These are phyloP conservation scores for Anastatica hierochuntica DNA, from an alignment of 345 rosid genomes.

Conservation along the genomic window DNA sequence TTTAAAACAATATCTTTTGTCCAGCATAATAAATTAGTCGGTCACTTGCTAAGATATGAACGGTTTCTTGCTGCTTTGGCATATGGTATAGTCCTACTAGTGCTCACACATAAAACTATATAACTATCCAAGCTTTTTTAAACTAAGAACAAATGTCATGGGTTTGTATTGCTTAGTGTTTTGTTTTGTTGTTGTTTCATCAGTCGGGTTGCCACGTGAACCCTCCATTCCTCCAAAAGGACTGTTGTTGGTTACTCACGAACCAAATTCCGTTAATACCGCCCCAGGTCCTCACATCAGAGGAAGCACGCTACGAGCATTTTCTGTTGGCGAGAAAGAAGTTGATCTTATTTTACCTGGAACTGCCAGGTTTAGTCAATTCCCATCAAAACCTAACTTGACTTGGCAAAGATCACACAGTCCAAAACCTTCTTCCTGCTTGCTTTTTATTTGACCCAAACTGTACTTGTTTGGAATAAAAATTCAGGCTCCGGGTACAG, in stretches of 20 bases:
- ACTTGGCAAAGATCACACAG: too few species aligned
- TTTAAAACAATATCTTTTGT: too few species aligned
- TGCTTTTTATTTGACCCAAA: not conserved
- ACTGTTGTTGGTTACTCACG: constrained; percentile 60
- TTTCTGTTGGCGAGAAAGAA: constrained; percentile 63
- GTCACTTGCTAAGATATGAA: not conserved
- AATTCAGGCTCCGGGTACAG: constrained; percentile 75
- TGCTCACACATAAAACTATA: too few species aligned
- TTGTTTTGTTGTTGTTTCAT: not conserved
- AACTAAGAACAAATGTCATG: not conserved
- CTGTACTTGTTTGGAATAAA: not conserved
- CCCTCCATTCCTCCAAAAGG: constrained; percentile 57
- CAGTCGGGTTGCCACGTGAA: constrained; percentile 39
- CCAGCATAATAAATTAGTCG: not conserved
- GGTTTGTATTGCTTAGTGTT: constrained; percentile 1
- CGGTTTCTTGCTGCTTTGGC: not conserved
- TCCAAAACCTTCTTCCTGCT: too few species aligned
- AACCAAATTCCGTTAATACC: constrained; percentile 52
- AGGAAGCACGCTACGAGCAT: constrained; percentile 67
- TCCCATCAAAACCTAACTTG: not conserved
- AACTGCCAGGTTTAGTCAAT: constrained; percentile 55
- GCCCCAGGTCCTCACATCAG: constrained; percentile 85
- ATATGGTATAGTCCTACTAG: not conserved
- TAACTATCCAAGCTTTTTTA: too few species aligned
- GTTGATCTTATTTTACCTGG: constrained; percentile 85